Evolutionary conservation across 1,139 yeast genomes (phyloP).

Genomic region (Candida freyschussii): DNA sequence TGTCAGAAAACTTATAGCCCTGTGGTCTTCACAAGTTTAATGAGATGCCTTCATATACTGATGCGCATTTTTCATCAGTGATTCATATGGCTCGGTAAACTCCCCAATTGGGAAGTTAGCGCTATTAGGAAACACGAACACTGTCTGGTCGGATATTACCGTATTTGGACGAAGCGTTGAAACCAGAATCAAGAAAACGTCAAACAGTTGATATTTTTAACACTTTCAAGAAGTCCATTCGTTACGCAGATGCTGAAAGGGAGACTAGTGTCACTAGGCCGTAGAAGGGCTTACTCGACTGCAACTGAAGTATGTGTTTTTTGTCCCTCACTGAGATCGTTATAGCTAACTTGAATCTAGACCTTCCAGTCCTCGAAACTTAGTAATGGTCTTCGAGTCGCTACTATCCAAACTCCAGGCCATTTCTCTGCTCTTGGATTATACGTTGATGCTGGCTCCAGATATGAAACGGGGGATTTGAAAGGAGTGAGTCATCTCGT

Average conservation of each 20-base stretch:
- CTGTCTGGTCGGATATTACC: no score
- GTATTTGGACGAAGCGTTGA: no score
- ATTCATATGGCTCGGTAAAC: no score
- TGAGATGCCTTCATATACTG: no score
- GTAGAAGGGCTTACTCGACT: constrained; percentile 11
- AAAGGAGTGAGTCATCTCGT: constrained; percentile 77
- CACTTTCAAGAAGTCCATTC: no score
- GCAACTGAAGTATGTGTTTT: constrained; percentile 6
- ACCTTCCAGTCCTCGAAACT: constrained; percentile 42
- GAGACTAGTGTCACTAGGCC: constrained; percentile 3
- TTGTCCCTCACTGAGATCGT: not conserved
- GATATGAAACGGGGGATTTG: constrained; percentile 56
- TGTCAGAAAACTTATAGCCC: no score
- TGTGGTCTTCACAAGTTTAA: no score
- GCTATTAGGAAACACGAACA: not conserved
- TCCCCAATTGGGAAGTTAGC: not conserved
- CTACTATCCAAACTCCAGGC: constrained; percentile 83
- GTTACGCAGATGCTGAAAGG: constrained; percentile 15
- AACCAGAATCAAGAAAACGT: no score
- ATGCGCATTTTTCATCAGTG: no score
- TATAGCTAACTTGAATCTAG: constrained; percentile 3
- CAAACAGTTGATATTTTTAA: no score
- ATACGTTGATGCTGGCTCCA: constrained; percentile 85
- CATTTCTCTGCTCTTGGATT: constrained; percentile 91
- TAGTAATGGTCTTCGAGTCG: constrained; percentile 74